A percentile compares a stretch with the other conserved stretches of the same genome.
phyloP scores from a whole-genome alignment of 1,139 yeast species.

The Scheffersomyces segobiensis region DNA sequence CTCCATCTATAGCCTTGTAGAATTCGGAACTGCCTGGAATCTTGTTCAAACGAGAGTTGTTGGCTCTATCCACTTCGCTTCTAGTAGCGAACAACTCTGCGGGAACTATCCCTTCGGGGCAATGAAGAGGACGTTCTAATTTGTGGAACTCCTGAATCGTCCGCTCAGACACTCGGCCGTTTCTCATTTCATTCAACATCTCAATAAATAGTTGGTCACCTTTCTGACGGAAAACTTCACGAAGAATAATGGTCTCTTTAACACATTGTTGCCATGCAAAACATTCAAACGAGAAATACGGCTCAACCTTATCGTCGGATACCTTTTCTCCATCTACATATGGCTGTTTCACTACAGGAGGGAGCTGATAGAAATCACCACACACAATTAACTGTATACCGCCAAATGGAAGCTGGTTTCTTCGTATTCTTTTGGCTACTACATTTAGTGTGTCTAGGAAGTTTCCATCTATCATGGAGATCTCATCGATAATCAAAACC shows the following conservation, averaged over 20 bases:
- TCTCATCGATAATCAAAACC: slow-evolving; percentile 80
- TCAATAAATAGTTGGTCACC: slow-evolving; percentile 76
- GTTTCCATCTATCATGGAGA: slow-evolving; percentile 84
- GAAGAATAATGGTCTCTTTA: slow-evolving; percentile 63
- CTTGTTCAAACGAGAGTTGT: slow-evolving; percentile 50
- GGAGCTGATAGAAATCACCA: slow-evolving; percentile 90
- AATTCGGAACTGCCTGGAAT: slow-evolving; percentile 50
- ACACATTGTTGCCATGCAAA: slow-evolving; percentile 69
- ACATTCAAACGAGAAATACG: slow-evolving; percentile 75
- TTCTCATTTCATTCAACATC: slow-evolving; percentile 86
- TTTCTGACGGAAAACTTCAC: slow-evolving; percentile 87
- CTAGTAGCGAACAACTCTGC: slow-evolving; percentile 88
- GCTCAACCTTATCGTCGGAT: slow-evolving; percentile 4
- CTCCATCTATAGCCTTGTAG: slow-evolving; percentile 66
- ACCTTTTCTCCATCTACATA: slow-evolving; percentile 24
- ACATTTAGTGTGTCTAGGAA: slow-evolving; percentile 69
- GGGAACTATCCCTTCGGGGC: slow-evolving; percentile 74
- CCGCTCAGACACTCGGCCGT: slow-evolving; percentile 60
- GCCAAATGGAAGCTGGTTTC: slow-evolving; percentile 67
- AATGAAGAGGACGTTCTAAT: slow-evolving; percentile 55
- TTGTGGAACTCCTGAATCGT: slow-evolving; percentile 57
- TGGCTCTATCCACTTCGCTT: slow-evolving; percentile 80
- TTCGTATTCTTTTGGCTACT: slow-evolving; percentile 60
- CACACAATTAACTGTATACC: slow-evolving; percentile 83
- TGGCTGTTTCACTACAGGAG: slow-evolving; percentile 60